Conservation (phyloP, 1,139 yeast species). For the Taphrina wiesneri region DNA sequence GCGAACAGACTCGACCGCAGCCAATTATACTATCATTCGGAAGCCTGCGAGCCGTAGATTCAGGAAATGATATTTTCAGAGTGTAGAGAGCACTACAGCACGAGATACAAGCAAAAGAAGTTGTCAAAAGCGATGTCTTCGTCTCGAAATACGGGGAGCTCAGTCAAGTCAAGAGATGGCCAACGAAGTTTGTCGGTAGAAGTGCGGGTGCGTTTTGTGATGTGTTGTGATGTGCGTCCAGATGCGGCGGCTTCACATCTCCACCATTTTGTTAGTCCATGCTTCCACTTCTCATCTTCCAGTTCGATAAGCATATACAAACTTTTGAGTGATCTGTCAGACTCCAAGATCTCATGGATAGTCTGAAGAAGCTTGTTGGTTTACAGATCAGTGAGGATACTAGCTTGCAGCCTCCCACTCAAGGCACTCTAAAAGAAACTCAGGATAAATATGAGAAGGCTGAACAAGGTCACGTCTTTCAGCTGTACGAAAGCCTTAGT, state of each 20-base stretch:
- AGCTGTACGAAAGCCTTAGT: constrained; percentile 46
- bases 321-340: neutral
- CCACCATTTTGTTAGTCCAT: neutral
- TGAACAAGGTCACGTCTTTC: constrained; percentile 51
- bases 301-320: neutral
- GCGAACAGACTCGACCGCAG: neutral
- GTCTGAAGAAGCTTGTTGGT: constrained; percentile 1
- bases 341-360: neutral
- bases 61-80: neutral
- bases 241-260: neutral
- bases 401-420: constrained; percentile 7
- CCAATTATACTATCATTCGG: neutral
- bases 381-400: neutral
- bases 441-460: constrained; percentile 44
- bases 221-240: neutral
- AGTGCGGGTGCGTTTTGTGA: neutral
- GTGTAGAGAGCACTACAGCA: neutral
- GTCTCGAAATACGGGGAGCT: neutral
- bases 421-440: constrained; percentile 31
- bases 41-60: neutral
- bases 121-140: neutral
- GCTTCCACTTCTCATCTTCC: no score
- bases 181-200: neutral
- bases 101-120: neutral
- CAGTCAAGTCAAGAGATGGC: neutral